Conservation (phyloP, 2,329 filamentous ascomycete species). For the Aspergillus sp. region DNA sequence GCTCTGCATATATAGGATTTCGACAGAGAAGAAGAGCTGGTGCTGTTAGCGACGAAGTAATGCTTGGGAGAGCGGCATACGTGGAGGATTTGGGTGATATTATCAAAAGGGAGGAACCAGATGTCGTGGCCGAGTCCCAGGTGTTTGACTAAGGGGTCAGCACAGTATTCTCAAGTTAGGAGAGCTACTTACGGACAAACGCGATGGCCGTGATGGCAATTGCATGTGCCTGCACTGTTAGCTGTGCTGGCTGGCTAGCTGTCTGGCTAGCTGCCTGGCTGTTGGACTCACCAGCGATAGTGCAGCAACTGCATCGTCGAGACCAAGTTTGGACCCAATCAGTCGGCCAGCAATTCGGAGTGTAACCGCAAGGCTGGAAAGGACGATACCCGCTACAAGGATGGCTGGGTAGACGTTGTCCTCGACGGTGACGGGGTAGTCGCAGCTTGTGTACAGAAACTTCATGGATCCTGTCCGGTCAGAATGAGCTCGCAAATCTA, state of each 20-base stretch:
- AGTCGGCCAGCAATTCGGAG: background rate
- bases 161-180: background rate
- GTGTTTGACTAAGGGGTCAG: background rate
- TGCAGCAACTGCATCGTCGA: background rate
- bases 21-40: background rate
- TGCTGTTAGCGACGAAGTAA: background rate
- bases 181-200: background rate
- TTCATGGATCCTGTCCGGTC: background rate
- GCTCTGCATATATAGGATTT: background rate
- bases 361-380: background rate
- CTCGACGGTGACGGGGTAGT: background rate
- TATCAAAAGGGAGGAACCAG: background rate
- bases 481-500: background rate
- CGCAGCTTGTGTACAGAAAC: background rate
- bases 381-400: background rate
- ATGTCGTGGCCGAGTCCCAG: conserved; percentile 2
- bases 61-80: background rate
- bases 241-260: background rate
- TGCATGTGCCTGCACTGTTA: background rate
- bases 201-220: background rate
- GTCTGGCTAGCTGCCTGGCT: no score
- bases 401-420: background rate
- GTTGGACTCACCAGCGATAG: background rate
- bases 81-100: background rate
- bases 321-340: background rate